Percentiles rank a stretch among this genome's conserved stretches.
These are phyloP conservation scores for Auriculariales sp. DNA, from an alignment of 768 basidiomycete genomes.

Conservation along the genomic window DNA sequence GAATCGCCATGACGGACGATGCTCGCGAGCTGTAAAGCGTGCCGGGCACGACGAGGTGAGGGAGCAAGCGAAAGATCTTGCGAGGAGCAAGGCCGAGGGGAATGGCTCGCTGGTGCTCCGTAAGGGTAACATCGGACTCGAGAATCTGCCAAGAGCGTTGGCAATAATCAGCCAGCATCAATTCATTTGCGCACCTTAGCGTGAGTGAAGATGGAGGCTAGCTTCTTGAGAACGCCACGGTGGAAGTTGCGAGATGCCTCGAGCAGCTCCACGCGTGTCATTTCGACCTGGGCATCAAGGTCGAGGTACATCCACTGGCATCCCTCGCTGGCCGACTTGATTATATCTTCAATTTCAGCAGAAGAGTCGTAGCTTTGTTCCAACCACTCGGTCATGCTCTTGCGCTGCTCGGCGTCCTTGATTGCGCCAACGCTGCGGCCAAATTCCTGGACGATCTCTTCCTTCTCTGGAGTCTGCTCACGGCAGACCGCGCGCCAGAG, in stretches of 20 bases:
- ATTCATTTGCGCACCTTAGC: slow-evolving; percentile 11
- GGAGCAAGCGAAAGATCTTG: slow-evolving; percentile 14
- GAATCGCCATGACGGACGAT: slow-evolving; percentile 12
- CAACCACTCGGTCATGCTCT: slow-evolving; percentile 14
- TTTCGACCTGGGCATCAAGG: slow-evolving; percentile 15
- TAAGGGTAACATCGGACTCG: slow-evolving; percentile 11
- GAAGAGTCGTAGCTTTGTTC: slow-evolving; percentile 16
- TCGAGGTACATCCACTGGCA: slow-evolving; percentile 14
- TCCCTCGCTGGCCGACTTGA: slow-evolving; percentile 7
- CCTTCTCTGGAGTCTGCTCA: slow-evolving; percentile 9
- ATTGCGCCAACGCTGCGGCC: slow-evolving; percentile 12
- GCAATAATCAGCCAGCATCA: not conserved
- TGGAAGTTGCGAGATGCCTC: slow-evolving; percentile 17
- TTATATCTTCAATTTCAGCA: slow-evolving; percentile 14
- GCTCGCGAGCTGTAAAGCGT: slow-evolving; percentile 15
- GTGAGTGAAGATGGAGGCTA: slow-evolving; percentile 15
- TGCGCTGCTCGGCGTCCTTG: slow-evolving; percentile 8
- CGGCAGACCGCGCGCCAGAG: slow-evolving; percentile 18
- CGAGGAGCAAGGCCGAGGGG: slow-evolving; percentile 11
- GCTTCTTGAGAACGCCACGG: slow-evolving; percentile 13
- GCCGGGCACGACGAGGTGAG: slow-evolving; percentile 16
- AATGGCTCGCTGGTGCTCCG: slow-evolving; percentile 13
- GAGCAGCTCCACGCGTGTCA: slow-evolving; percentile 15
- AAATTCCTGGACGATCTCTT: slow-evolving; percentile 12
- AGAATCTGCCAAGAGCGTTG: slow-evolving; percentile 9